Evolutionary conservation across 2,329 filamentous ascomycete genomes (phyloP), one percentile per base, ranked within the genome.

Genomic region (Exophiala sp.): DNA sequence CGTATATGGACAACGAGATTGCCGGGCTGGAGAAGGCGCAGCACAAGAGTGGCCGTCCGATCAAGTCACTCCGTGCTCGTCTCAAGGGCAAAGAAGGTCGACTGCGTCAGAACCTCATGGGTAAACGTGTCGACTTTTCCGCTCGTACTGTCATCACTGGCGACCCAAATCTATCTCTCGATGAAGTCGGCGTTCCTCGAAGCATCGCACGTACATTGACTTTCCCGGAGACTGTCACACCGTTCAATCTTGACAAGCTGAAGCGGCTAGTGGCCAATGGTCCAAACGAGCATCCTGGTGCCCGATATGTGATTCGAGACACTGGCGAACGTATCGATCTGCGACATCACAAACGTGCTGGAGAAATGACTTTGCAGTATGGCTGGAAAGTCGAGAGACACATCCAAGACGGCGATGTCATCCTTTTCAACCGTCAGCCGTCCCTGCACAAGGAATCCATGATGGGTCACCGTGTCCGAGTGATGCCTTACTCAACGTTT

Each of bases 1-100:
- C 95, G 1, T 95, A 96, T 74, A 99, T 99, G 95, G 94, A 99
- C 73, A 99, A 99, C 66, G 92, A 99, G 70, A 96, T 97, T 72
- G 94, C 95, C 60, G 91, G 92, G 46, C 86, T 95, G 65, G 94
- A 94, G 2, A 91, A 94, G 65, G 92, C 94, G 2, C 79, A 97
- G 67, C 95, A 99, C 68, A 99, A 99, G 78, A 96, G 91, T 52
- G 95, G 95, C 44, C 86, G 95, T 67, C 91, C 95, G 1, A 88
- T 99, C 63, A 99, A 99, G 77, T 91, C 94, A 12, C 95, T 99
- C 62, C 89, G 95, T 65, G 91, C 91, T 57, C 91, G 94, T 74
- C 80, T 99, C 70, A 99, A 99, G 84, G 95, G 95, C 60, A 99
- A 99, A 75, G 94, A 99, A 70, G 94, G 94, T 64, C 91, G 94